Conservation (phyloP, 164 flowering plant species). For the Platanus orientalis region DNA sequence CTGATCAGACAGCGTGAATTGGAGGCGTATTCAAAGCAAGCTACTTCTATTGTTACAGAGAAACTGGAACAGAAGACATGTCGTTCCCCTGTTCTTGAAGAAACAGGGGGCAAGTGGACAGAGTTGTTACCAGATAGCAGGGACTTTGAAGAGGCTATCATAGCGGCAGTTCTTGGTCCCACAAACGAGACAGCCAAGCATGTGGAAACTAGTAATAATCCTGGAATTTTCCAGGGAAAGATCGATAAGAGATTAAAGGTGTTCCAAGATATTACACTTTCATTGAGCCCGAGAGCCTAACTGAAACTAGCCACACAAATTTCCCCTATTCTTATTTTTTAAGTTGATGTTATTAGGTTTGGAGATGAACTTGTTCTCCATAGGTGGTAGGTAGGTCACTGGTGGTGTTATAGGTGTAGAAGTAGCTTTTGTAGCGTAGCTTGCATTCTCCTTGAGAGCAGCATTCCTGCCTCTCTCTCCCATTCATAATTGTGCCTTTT, state of each 20-base stretch:
- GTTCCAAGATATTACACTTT: conserved; percentile 70
- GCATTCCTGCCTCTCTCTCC: no score
- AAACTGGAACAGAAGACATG: conserved; percentile 47
- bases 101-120: conserved; percentile 27
- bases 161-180: conserved; percentile 67
- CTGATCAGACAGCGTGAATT: conserved; percentile 5
- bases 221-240: conserved; percentile 25
- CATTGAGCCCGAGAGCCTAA: conserved; percentile 73
- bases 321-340: no score
- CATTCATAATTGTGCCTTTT: no score
- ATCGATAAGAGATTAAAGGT: conserved; percentile 77
- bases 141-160: conserved; percentile 84
- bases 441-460: no score
- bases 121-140: conserved; percentile 59
- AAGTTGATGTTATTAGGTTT: conserved; percentile 10
- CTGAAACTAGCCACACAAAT: neutral
- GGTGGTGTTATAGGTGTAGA: neutral
- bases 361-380: conserved; percentile 98
- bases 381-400: neutral
- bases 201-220: conserved; percentile 2
- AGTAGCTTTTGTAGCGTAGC: neutral
- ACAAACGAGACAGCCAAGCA: conserved; percentile 19
- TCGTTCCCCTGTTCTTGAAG: conserved; percentile 35
- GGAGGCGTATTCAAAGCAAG: neutral
- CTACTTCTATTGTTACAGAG: neutral